These are phyloP conservation scores for Coemansia sp. DNA, from an alignment of 371 early-diverging fungal species.

Conservation along the genomic window DNA sequence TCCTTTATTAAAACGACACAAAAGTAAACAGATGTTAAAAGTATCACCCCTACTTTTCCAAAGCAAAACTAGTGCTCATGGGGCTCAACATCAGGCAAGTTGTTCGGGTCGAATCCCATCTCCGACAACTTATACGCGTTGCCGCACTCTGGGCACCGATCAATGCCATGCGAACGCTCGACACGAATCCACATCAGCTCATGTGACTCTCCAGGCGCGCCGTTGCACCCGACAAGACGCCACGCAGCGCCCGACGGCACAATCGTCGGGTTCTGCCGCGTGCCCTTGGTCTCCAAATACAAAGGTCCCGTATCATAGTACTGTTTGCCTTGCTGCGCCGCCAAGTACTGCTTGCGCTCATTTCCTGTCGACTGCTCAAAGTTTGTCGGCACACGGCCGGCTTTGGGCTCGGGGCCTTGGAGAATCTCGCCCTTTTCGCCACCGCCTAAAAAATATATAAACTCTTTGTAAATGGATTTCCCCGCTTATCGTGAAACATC, in stretches of 20 bases:
- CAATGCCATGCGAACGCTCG: constrained; percentile 72
- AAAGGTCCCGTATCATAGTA: constrained; percentile 87
- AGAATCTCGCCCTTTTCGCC: constrained; percentile 20
- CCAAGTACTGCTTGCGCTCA: constrained; percentile 87
- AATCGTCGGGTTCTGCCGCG: constrained; percentile 81
- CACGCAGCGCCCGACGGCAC: constrained; percentile 79
- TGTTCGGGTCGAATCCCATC: constrained; percentile 37
- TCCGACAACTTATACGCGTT: constrained; percentile 67
- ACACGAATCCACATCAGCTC: constrained; percentile 81
- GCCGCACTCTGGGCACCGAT: constrained; percentile 97
- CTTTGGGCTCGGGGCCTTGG: constrained; percentile 62
- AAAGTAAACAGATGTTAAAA: no score
- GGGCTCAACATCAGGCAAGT: constrained; percentile 15
- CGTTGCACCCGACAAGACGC: constrained; percentile 89
- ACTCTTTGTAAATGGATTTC: background rate
- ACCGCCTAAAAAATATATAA: background rate
- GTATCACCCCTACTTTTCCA: no score
- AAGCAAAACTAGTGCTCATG: constrained; percentile 12
- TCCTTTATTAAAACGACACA: no score
- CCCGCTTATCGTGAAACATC: constrained; percentile 4
- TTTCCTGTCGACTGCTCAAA: constrained; percentile 89
- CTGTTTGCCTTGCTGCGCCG: constrained; percentile 81
- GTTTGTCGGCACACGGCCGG: constrained; percentile 75
- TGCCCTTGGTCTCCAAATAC: constrained; percentile 73
- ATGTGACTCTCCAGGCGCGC: constrained; percentile 86